phyloP scores from a whole-genome alignment of 176 grass and related monocot genomes.

The Canna indica region DNA sequence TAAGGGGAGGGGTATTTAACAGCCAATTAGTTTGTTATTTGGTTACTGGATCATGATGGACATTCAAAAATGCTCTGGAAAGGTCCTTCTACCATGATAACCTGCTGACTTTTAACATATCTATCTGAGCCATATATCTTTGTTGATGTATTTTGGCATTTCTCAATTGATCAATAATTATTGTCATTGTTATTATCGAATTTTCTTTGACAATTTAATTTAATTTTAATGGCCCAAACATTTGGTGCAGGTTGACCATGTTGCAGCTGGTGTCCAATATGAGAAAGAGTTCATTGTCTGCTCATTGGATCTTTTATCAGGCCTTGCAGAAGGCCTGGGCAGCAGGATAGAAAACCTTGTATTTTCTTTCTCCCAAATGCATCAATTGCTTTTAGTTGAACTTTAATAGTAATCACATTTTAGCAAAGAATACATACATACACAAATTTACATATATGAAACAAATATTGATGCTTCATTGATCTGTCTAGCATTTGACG shows the following conservation, averaged over 20 bases:
- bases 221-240: slow-evolving; percentile 9
- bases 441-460: not conserved
- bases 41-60: no score
- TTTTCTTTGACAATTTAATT: no score
- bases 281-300: slow-evolving; percentile 95
- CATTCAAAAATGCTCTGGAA: no score
- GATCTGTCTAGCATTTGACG: not conserved
- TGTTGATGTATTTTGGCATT: no score
- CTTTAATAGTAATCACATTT: not conserved
- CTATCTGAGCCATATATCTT: no score
- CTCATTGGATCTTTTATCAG: slow-evolving; percentile 79
- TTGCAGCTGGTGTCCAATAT: slow-evolving; percentile 56
- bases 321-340: slow-evolving; percentile 72
- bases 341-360: slow-evolving; percentile 79
- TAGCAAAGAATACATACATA: not conserved
- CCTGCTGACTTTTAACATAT: no score
- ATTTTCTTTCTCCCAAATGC: slow-evolving; percentile 24
- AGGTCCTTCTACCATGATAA: no score
- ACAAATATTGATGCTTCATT: not conserved
- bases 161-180: no score
- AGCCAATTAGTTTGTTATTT: no score
- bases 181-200: no score
- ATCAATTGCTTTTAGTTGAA: not conserved
- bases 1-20: no score
- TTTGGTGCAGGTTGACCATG: slow-evolving; percentile 60